Evolutionary conservation across 1,284 basidiomycete species (phyloP).

Genomic region (Apiotrichum sp.): DNA sequence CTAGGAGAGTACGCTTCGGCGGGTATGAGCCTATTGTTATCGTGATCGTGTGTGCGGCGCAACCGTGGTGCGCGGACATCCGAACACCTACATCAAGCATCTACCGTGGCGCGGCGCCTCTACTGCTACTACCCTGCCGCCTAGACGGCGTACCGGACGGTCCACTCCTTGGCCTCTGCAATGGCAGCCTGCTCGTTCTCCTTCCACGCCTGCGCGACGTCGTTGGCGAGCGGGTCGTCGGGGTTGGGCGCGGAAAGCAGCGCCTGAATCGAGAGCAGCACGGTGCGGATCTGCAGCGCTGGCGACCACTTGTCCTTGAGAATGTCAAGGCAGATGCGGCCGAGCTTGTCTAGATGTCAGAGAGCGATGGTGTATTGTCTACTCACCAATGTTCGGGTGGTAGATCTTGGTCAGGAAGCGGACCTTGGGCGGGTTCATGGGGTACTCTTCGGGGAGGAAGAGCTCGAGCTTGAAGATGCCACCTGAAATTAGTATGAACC

Average conservation of each 20-base stretch:
- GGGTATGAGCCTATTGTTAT: too few relatives aligned
- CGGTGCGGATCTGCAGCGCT: slow-evolving; percentile 94
- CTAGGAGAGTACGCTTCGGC: too few relatives aligned
- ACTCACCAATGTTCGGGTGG: slow-evolving; percentile 95
- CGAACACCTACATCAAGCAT: too few relatives aligned
- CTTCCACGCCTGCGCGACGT: slow-evolving; percentile 96
- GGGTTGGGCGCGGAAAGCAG: slow-evolving; percentile 93
- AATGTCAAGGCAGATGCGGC: slow-evolving; percentile 96
- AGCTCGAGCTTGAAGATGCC: slow-evolving; percentile 93
- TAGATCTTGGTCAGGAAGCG: slow-evolving; percentile 99
- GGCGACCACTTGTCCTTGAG: slow-evolving; percentile 99
- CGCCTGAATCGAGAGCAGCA: slow-evolving; percentile 93
- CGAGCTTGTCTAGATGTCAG: slow-evolving; percentile 73
- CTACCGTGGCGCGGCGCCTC: too few relatives aligned
- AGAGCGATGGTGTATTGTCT: too few relatives aligned
- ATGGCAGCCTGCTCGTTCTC: slow-evolving; percentile 90
- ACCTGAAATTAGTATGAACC: slow-evolving; percentile 51
- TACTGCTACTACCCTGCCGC: not conserved
- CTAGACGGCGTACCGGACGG: slow-evolving; percentile 43
- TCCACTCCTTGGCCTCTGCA: slow-evolving; percentile 86
- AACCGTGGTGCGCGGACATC: too few relatives aligned
- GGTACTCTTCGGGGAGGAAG: slow-evolving; percentile 97
- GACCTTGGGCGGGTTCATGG: slow-evolving; percentile 98
- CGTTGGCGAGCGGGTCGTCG: slow-evolving; percentile 90
- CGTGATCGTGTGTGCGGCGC: too few relatives aligned